A percentile compares a stretch with the other conserved stretches of the same genome.
These are phyloP conservation scores for Aureobasidium sp. DNA, from an alignment of 2,329 filamentous ascomycete genomes.

Conservation along the genomic window DNA sequence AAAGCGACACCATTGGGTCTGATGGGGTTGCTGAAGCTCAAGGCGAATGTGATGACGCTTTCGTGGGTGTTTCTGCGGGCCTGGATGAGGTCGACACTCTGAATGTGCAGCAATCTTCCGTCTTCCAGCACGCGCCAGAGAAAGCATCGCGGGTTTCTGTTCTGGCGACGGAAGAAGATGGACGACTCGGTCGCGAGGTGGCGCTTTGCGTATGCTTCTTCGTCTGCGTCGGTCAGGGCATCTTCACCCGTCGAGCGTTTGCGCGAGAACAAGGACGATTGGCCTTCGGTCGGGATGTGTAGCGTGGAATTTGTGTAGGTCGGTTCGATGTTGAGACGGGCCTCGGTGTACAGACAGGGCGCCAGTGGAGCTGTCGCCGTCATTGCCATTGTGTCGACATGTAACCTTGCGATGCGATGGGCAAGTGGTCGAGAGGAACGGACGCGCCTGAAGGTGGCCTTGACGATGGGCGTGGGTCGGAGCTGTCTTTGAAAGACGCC, in stretches of 20 bases:
- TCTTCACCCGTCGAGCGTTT: slow-evolving; percentile 29
- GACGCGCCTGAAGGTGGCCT: neutral
- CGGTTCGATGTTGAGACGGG: slow-evolving; percentile 73
- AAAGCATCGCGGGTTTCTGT: slow-evolving; percentile 73
- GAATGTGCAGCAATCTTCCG: slow-evolving; percentile 71
- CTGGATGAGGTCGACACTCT: slow-evolving; percentile 72
- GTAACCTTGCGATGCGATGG: neutral
- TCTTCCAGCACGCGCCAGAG: slow-evolving; percentile 85
- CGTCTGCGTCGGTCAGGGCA: slow-evolving; percentile 50
- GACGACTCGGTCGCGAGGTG: slow-evolving; percentile 72
- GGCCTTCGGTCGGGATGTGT: slow-evolving; percentile 50
- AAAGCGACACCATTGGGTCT: slow-evolving; percentile 73
- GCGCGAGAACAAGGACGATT: slow-evolving; percentile 28
- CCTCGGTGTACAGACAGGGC: slow-evolving; percentile 75
- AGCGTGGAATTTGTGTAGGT: slow-evolving; percentile 62
- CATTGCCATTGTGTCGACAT: slow-evolving; percentile 13
- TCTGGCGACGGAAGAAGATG: slow-evolving; percentile 74
- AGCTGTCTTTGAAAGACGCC: slow-evolving; percentile 7
- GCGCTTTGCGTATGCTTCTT: slow-evolving; percentile 63
- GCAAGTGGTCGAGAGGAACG: neutral
- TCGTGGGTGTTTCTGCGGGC: slow-evolving; percentile 41
- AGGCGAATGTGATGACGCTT: slow-evolving; percentile 60
- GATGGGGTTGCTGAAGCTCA: slow-evolving; percentile 76
- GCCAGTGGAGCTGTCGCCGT: slow-evolving; percentile 56
- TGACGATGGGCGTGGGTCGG: neutral